phyloP scores from a whole-genome alignment of 352 stramenopile species.

The Achlya hypogyna region DNA sequence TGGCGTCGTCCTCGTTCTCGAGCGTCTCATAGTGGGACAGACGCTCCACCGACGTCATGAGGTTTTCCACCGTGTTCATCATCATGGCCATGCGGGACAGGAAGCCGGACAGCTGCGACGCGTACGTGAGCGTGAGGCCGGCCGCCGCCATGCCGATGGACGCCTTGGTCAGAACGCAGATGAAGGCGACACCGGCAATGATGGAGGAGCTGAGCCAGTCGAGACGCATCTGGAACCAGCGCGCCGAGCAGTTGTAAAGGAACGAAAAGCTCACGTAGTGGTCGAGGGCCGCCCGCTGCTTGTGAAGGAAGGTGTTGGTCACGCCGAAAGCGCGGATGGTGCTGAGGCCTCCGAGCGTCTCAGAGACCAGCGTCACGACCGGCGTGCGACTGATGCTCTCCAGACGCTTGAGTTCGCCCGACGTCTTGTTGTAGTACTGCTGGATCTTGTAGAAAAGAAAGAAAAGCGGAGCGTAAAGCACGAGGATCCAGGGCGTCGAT shows the following conservation, averaged over 20 bases:
- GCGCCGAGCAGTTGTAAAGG: conserved; percentile 59
- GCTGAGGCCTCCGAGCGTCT: conserved; percentile 78
- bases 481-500: conserved; percentile 53
- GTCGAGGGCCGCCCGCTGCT: conserved; percentile 43
- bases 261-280: conserved; percentile 67
- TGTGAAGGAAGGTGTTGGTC: conserved; percentile 28
- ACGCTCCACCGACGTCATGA: conserved; percentile 71
- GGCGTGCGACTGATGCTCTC: conserved; percentile 90
- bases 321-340: conserved; percentile 67
- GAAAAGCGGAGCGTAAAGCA: conserved; percentile 47
- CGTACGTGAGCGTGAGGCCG: conserved; percentile 18
- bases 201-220: conserved; percentile 12
- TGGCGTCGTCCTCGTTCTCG: not conserved
- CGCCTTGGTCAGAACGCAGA: conserved; percentile 64
- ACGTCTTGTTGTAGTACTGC: conserved; percentile 90
- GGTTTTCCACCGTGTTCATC: conserved; percentile 64
- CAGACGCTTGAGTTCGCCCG: conserved; percentile 91
- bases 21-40: conserved; percentile 25
- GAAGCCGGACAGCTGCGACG: conserved; percentile 15
- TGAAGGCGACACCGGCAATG: conserved; percentile 67
- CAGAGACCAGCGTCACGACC: conserved; percentile 91
- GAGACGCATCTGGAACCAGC: conserved; percentile 90
- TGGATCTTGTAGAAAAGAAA: conserved; percentile 70
- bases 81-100: conserved; percentile 18
- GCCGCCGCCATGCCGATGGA: conserved; percentile 53